phyloP scores from a whole-genome alignment of 2,329 filamentous ascomycete species.

The Magnaporthiopsis poae region DNA sequence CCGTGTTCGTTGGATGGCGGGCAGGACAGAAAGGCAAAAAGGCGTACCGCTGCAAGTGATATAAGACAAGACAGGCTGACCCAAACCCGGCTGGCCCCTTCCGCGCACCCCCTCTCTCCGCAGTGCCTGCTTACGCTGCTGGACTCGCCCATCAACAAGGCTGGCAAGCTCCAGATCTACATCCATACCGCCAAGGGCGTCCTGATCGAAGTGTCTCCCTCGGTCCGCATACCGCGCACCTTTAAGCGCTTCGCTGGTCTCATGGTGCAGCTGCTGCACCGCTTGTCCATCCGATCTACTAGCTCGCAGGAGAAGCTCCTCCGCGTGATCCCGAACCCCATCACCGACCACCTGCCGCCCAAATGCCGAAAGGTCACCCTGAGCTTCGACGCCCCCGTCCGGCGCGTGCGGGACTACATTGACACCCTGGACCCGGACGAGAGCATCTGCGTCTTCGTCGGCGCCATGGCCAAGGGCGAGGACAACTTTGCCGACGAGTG shows the following conservation, averaged over 20 bases:
- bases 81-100: constrained; percentile 6
- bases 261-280: constrained; percentile 95
- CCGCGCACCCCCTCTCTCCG: constrained; percentile 16
- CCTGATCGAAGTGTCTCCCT: constrained; percentile 94
- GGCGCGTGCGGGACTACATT: constrained; percentile 82
- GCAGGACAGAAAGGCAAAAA: background rate
- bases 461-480: constrained; percentile 93
- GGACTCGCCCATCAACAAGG: constrained; percentile 97
- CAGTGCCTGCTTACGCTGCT: constrained; percentile 94
- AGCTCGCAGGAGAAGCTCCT: constrained; percentile 96
- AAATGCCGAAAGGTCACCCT: constrained; percentile 97
- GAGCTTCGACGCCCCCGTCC: constrained; percentile 82
- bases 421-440: constrained; percentile 68
- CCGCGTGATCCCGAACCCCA: constrained; percentile 95
- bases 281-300: constrained; percentile 88
- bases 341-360: constrained; percentile 89
- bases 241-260: constrained; percentile 98
- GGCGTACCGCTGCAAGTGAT: background rate
- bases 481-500: constrained; percentile 91
- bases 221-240: constrained; percentile 90
- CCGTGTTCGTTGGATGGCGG: background rate
- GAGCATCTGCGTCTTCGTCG: constrained; percentile 95
- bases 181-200: constrained; percentile 97
- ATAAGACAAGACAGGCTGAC: background rate
- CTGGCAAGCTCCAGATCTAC: constrained; percentile 93